These are phyloP conservation scores for Vanrija sp. DNA, from an alignment of 1,284 basidiomycete species.

Conservation along the genomic window DNA sequence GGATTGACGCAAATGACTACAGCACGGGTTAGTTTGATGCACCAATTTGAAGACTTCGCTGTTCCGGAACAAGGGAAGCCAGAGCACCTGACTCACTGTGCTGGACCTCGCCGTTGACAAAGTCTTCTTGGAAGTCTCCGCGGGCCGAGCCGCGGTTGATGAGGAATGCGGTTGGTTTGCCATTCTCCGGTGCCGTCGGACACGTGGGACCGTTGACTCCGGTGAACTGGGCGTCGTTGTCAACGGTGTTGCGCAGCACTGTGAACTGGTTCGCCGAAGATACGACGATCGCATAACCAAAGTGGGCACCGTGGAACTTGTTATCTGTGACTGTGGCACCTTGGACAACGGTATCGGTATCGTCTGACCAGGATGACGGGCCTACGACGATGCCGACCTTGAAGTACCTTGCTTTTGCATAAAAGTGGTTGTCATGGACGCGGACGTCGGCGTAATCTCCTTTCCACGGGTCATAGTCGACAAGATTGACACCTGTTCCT, in stretches of 20 bases:
- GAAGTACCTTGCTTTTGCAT: conserved; percentile 44
- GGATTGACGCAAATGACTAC: conserved; percentile 50
- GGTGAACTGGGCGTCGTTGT: conserved; percentile 32
- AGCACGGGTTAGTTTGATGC: not conserved
- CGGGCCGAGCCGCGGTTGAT: conserved; percentile 45
- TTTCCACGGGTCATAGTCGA: conserved; percentile 49
- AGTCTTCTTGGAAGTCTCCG: conserved; percentile 46
- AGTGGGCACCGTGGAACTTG: conserved; percentile 38
- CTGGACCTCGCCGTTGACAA: conserved; percentile 51
- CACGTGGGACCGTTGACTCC: conserved; percentile 42
- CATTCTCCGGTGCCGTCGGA: conserved; percentile 47
- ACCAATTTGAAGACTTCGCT: not conserved
- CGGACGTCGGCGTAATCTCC: conserved; percentile 46
- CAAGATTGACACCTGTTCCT: conserved; percentile 45
- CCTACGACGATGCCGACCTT: conserved; percentile 49
- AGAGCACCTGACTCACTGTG: conserved; percentile 39
- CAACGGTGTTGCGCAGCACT: conserved; percentile 38
- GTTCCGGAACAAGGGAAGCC: no score
- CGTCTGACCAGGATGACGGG: conserved; percentile 49
- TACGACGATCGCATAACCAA: conserved; percentile 50
- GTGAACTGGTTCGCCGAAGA: conserved; percentile 45
- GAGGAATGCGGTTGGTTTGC: conserved; percentile 43
- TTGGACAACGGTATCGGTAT: conserved; percentile 45
- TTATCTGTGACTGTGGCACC: conserved; percentile 46
- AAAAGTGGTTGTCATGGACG: conserved; percentile 46